phyloP scores from a whole-genome alignment of 805 yeast genomes.

The Candida insectorum region DNA sequence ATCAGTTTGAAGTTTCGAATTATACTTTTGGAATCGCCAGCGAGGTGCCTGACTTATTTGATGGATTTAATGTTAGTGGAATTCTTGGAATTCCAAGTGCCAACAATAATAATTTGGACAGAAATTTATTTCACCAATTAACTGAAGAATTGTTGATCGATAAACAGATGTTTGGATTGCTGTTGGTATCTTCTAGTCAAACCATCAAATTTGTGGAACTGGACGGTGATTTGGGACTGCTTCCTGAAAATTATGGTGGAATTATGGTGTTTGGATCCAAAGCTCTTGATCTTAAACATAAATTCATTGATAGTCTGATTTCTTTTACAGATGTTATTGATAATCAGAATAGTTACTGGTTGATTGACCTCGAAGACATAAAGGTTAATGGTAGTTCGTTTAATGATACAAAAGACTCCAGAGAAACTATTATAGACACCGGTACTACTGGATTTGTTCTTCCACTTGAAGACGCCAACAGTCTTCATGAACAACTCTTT shows the following conservation, averaged over 20 bases:
- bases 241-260: conserved; percentile 29
- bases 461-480: conserved; percentile 52
- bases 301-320: conserved; percentile 23
- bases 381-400: conserved; percentile 19
- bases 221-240: conserved; percentile 24
- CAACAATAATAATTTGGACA: conserved; percentile 25
- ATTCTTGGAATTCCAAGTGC: conserved; percentile 56
- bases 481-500: conserved; percentile 43
- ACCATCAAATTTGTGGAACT: conserved; percentile 13
- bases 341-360: conserved; percentile 47
- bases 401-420: conserved; percentile 17
- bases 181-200: conserved; percentile 15
- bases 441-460: conserved; percentile 64
- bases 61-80: conserved; percentile 53
- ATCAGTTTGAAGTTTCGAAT: conserved; percentile 33
- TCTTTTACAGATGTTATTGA: conserved; percentile 33
- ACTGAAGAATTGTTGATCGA: conserved; percentile 30
- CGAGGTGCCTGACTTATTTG: conserved; percentile 51
- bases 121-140: conserved; percentile 41
- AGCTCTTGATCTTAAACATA: conserved; percentile 12
- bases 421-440: conserved; percentile 55
- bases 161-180: conserved; percentile 35
- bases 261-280: conserved; percentile 21
- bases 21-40: conserved; percentile 54
- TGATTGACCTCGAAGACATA: conserved; percentile 39